Conservation (phyloP, 2,329 filamentous ascomycete species). For the Spiromastix sp. region DNA sequence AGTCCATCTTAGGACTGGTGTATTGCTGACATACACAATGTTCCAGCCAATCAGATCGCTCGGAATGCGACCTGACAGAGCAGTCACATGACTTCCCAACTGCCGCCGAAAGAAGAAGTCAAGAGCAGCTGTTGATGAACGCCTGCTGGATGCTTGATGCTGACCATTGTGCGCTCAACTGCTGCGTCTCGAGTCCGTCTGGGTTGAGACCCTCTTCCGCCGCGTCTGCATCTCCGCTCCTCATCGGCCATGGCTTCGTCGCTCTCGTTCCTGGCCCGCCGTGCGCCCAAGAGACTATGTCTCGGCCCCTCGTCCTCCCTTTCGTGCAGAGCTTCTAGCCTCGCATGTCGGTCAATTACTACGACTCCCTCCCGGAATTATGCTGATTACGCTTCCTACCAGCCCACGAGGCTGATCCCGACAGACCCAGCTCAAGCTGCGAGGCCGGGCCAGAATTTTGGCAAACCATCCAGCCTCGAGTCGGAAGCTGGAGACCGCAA, state of each 20-base stretch:
- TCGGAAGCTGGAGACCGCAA: conserved; percentile 54
- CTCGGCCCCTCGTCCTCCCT: conserved; percentile 40
- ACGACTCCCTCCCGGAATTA: conserved; percentile 44
- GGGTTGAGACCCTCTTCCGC: conserved; percentile 25
- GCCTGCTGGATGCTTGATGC: neutral
- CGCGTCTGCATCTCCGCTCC: conserved; percentile 13
- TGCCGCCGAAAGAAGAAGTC: no score
- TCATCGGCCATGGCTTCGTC: conserved; percentile 45
- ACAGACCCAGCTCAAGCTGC: conserved; percentile 43
- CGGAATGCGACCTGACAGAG: neutral
- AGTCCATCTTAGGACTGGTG: neutral
- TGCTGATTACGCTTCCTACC: conserved; percentile 39
- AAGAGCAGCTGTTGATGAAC: neutral
- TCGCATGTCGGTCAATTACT: conserved; percentile 45
- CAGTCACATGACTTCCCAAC: conserved; percentile 3
- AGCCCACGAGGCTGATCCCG: conserved; percentile 45
- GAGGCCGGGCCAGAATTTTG: conserved; percentile 1
- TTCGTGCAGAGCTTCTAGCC: conserved; percentile 27
- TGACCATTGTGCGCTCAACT: conserved; percentile 3
- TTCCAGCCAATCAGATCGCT: neutral
- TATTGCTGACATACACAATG: no score
- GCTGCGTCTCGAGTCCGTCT: conserved; percentile 22
- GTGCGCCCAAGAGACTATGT: conserved; percentile 49
- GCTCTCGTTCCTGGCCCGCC: conserved; percentile 49
- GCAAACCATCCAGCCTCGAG: conserved; percentile 31